These are phyloP conservation scores for Hymenoscyphus fructigenus DNA, from an alignment of 2,329 filamentous ascomycete genomes.

Conservation along the genomic window DNA sequence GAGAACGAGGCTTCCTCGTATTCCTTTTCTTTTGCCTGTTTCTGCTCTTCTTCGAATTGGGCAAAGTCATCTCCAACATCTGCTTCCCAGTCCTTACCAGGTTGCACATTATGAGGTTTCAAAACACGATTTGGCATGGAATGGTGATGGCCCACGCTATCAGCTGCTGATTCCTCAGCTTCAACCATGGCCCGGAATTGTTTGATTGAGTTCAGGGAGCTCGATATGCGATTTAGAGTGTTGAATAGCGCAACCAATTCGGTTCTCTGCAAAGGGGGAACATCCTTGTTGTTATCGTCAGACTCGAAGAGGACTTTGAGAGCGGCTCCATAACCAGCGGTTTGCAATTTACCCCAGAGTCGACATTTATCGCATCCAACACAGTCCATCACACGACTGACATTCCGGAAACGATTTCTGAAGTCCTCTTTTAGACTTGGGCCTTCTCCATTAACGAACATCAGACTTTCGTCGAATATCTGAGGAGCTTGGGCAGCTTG, in stretches of 20 bases:
- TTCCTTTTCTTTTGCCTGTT: slow-evolving; percentile 28
- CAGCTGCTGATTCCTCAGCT: slow-evolving; percentile 35
- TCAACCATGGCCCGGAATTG: slow-evolving; percentile 64
- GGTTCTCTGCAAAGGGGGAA: slow-evolving; percentile 76
- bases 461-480: slow-evolving; percentile 92
- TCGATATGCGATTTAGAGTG: slow-evolving; percentile 83
- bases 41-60: slow-evolving; percentile 36
- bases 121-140: slow-evolving; percentile 31
- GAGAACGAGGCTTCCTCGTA: slow-evolving; percentile 43
- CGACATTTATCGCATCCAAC: slow-evolving; percentile 98
- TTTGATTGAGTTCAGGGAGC: slow-evolving; percentile 72
- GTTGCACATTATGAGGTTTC: slow-evolving; percentile 45
- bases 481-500: slow-evolving; percentile 67
- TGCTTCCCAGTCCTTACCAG: slow-evolving; percentile 29
- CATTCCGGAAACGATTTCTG: slow-evolving; percentile 93
- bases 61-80: slow-evolving; percentile 45
- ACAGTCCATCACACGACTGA: slow-evolving; percentile 96
- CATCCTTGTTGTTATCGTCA: slow-evolving; percentile 58
- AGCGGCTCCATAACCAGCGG: slow-evolving; percentile 89
- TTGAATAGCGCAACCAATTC: slow-evolving; percentile 95
- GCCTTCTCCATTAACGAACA: slow-evolving; percentile 81
- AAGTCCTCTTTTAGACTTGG: slow-evolving; percentile 93
- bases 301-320: slow-evolving; percentile 96
- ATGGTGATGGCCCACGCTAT: slow-evolving; percentile 25
- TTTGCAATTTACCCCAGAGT: slow-evolving; percentile 96